Evolutionary conservation across 495 filamentous ascomycete genomes (phyloP), one percentile per base, ranked within the genome.

Genomic region (Aspergillus egyptiacus): DNA sequence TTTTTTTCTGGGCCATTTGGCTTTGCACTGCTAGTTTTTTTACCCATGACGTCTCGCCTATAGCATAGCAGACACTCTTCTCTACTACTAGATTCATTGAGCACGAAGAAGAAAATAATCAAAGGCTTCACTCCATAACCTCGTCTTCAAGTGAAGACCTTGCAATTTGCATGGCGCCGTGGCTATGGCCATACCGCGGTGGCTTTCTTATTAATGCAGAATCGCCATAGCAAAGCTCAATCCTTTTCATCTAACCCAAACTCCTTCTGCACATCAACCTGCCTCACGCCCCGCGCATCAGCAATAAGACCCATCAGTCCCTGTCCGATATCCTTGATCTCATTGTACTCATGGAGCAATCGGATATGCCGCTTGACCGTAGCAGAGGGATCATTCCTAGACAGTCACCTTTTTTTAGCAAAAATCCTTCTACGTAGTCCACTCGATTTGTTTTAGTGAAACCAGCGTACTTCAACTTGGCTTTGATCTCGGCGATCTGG

Each of bases 331-430:
- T 90, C 87, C 40, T 82, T 79, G 57, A 89, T 81, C 52, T 88
- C 87, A 62, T 91, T 91, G 71, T 90, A 90, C 43, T 81, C 69
- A 57, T 87, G 84, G 6, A 91, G 67, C 1, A 83, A 71, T 48
- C 67, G 69, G 54, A 89, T 88, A 63, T 89, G 85, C 6, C 62
- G 69, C 40, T 82, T 74, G 20, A 88, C 78, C 7, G 75, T 70
- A n/a, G 59, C 57, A 48, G 71, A 52, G 5, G 65, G 59, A 38
- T 67, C 62, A 37, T 61, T 48, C 31, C 67, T 66, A 15, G 32
- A 24, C n/a, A n/a, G n/a, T n/a, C n/a, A n/a, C n/a, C n/a, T n/a
- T n/a, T n/a, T n/a, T n/a, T n/a, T n/a, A n/a, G n/a, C n/a, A n/a
- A n/a, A n/a, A n/a, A n/a, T n/a, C n/a, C n/a, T n/a, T n/a, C n/a